Evolutionary conservation across 148 eudicot species (phyloP).

Genomic region (Diospyros kaki): DNA sequence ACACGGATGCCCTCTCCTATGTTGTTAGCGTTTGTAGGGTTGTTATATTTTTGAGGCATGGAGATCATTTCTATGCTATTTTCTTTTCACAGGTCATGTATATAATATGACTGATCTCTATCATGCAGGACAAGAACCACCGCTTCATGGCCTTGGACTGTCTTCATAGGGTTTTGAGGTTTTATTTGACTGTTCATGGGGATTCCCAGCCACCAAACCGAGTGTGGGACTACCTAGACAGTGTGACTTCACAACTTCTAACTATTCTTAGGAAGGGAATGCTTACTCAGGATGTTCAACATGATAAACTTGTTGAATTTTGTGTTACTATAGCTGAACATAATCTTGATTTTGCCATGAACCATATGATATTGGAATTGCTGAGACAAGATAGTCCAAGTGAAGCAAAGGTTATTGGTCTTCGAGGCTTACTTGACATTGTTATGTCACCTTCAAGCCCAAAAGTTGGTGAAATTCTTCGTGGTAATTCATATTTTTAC

Average conservation of each 20-base stretch:
- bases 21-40: background rate
- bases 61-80: background rate
- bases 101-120: conserved; percentile 8
- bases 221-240: conserved; percentile 97
- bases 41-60: background rate
- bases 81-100: background rate
- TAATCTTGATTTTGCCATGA: conserved; percentile 94
- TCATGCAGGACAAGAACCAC: conserved; percentile 91
- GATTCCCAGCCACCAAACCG: conserved; percentile 91
- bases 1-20: background rate
- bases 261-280: conserved; percentile 81
- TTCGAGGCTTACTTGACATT: conserved; percentile 95
- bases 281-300: conserved; percentile 98
- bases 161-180: conserved; percentile 91
- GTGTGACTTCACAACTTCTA: conserved; percentile 93
- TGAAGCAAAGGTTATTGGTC: conserved; percentile 98
- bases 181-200: conserved; percentile 89
- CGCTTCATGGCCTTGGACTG: conserved; percentile 98
- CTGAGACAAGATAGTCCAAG: conserved; percentile 95
- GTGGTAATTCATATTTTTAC: conserved; percentile 47
- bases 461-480: conserved; percentile 91
- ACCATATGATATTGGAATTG: conserved; percentile 87
- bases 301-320: conserved; percentile 95
- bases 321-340: conserved; percentile 97
- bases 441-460: conserved; percentile 88